Evolutionary conservation across 805 yeast genomes (phyloP), one percentile per base, ranked within the genome.

Genomic region (Schwanniomyces polymorphus): DNA sequence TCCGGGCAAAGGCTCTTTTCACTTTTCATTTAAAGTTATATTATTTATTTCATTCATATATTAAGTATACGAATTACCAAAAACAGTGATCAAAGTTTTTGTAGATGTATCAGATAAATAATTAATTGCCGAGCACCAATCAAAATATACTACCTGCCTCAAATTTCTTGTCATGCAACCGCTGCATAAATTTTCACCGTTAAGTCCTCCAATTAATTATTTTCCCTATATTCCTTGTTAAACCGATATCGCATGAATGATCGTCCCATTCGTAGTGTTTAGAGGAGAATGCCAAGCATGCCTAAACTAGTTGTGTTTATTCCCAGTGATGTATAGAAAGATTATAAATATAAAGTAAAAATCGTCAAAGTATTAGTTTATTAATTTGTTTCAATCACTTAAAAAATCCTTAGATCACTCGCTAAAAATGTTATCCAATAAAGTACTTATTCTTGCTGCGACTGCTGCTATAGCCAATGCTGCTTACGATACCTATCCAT

Each of bases 401-500:
- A 25, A 17, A 37, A 43, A n/a, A 10, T 33, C n/a, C 16, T 34
- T 25, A 14, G 25, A 34, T 45, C 18, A 25, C 14, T 38, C 28
- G 41, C 29, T 27, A 38, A 45, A 21, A 25, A 42, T 27, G 35
- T 11, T 25, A 37, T 23, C 14, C 9, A 37, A 18, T 5, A 37
- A 42, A 14, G 45, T 44, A 39, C 43, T 56, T 18, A 40, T 52
- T 35, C 34, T 56, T 8, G 46, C 48, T 41, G 54, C 55, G 33
- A 12, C 43, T 25, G 48, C 45, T 35, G 45, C 54, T 29, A 53
- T 60, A 26, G 60, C 61, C 38, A 48, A 54, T 29, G 59, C 60
- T 49, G 60, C 56, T 12, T 71, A 56, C 50, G 52, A 62, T 21
- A 64, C 64, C 39, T 68, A 59, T 60, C 75, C 74, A 27, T 38